phyloP scores from a whole-genome alignment of 768 basidiomycete genomes.

The Russula sp. region DNA sequence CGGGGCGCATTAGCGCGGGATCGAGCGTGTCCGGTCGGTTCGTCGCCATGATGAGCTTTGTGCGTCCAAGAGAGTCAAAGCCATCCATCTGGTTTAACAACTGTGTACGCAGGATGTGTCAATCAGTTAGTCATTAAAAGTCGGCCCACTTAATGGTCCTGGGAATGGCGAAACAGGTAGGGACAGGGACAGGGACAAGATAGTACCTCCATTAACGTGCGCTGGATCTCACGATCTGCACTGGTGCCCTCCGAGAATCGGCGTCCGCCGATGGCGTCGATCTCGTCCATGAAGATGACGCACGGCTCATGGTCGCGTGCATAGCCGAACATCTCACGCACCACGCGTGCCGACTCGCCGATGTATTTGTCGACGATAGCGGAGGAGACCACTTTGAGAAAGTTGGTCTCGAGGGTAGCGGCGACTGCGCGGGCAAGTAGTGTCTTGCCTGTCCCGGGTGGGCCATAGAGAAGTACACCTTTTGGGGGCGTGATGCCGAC shows the following conservation, averaged over 20 bases:
- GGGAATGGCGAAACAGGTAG: background rate
- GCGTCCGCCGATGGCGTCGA: constrained; percentile 94
- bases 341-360: constrained; percentile 92
- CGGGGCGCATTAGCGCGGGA: constrained; percentile 93
- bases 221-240: constrained; percentile 97
- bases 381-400: constrained; percentile 97
- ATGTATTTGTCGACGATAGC: constrained; percentile 99
- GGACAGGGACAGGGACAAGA: background rate
- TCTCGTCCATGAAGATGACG: constrained; percentile 98
- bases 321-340: constrained; percentile 99
- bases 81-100: constrained; percentile 99
- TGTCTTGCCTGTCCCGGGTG: constrained; percentile 96
- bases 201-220: constrained; percentile 92
- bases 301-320: constrained; percentile 97
- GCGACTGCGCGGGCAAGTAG: constrained; percentile 93
- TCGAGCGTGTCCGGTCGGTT: constrained; percentile 98
- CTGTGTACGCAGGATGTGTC: constrained; percentile 40
- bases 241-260: constrained; percentile 92
- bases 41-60: constrained; percentile 99
- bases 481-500: constrained; percentile 97
- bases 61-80: constrained; percentile 92
- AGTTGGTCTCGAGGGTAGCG: constrained; percentile 93
- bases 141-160: background rate
- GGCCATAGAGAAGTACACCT: constrained; percentile 93
- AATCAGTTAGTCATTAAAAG: background rate